Evolutionary conservation across 2,329 filamentous ascomycete species (phyloP).

Genomic region (Fusarium sp.): DNA sequence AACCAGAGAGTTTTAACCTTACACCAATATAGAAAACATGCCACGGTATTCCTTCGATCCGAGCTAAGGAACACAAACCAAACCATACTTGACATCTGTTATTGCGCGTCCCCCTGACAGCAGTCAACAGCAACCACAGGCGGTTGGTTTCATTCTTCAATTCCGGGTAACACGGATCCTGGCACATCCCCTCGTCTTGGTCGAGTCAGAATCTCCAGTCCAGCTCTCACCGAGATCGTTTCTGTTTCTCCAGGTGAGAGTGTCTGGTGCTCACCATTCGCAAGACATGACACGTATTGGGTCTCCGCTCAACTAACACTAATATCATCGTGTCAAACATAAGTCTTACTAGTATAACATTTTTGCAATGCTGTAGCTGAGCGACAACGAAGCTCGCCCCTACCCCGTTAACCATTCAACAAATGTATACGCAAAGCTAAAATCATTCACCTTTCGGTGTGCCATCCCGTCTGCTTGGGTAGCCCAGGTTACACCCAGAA

Average conservation of each 20-base stretch:
- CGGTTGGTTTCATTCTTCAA: conserved; percentile 13
- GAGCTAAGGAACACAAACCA: conserved; percentile 1
- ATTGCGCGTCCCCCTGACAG: conserved; percentile 25
- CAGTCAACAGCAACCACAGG: neutral
- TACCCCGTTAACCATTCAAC: neutral
- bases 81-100: conserved; percentile 22
- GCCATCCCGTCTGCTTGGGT: conserved; percentile 31
- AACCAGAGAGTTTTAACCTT: conserved; percentile 8
- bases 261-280: neutral
- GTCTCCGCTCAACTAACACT: neutral
- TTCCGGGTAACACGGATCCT: conserved; percentile 26
- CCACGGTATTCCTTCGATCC: neutral
- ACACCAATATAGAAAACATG: conserved; percentile 18
- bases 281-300: neutral
- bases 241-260: conserved; percentile 17
- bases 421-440: neutral
- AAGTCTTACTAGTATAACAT: neutral
- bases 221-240: conserved; percentile 37
- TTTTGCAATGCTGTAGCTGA: neutral
- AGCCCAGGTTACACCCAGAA: conserved; percentile 27
- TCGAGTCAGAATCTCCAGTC: conserved; percentile 21
- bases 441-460: conserved; percentile 29
- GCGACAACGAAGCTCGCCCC: neutral
- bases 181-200: conserved; percentile 13
- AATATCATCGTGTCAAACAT: neutral